phyloP scores from a whole-genome alignment of 1,284 basidiomycete genomes.

The Leccinum griseonigrum region DNA sequence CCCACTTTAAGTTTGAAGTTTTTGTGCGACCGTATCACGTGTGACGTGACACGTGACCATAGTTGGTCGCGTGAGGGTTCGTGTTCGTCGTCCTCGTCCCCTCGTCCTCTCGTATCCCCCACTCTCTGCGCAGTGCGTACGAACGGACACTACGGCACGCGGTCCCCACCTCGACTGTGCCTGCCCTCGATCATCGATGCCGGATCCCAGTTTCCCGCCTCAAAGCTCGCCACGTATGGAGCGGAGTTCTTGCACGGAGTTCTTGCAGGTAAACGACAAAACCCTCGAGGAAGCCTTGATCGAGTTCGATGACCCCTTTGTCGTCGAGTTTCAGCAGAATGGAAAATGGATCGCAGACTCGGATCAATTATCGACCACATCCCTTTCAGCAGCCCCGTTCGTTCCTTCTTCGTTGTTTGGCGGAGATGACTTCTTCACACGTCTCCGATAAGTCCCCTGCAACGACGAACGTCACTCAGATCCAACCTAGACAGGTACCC shows the following conservation, averaged over 20 bases:
- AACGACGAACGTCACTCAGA: conserved; percentile 25
- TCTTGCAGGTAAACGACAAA: conserved; percentile 29
- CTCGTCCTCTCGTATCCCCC: too few relatives aligned
- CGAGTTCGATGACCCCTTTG: conserved; percentile 58
- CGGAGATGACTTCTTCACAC: conserved; percentile 59
- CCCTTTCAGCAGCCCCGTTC: conserved; percentile 14
- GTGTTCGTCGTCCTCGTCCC: too few relatives aligned
- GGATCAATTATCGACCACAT: conserved; percentile 19
- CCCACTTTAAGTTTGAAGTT: too few relatives aligned
- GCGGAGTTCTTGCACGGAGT: conserved; percentile 36
- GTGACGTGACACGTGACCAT: too few relatives aligned
- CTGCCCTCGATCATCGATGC: conserved; percentile 4
- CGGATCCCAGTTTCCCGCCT: conserved; percentile 38
- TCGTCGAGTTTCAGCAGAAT: conserved; percentile 58
- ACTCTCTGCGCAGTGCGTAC: too few relatives aligned
- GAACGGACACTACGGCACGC: too few relatives aligned
- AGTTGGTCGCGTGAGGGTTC: too few relatives aligned
- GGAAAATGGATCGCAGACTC: conserved; percentile 48
- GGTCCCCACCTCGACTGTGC: too few relatives aligned
- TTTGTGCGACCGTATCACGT: too few relatives aligned
- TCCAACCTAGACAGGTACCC: conserved; percentile 28
- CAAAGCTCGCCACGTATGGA: conserved; percentile 39
- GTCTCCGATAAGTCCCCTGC: conserved; percentile 33
- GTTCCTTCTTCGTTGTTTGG: conserved; percentile 52
- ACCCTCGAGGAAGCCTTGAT: conserved; percentile 60